Conservation (phyloP, 2,329 filamentous ascomycete genomes). For the Monosporascus sp. region DNA sequence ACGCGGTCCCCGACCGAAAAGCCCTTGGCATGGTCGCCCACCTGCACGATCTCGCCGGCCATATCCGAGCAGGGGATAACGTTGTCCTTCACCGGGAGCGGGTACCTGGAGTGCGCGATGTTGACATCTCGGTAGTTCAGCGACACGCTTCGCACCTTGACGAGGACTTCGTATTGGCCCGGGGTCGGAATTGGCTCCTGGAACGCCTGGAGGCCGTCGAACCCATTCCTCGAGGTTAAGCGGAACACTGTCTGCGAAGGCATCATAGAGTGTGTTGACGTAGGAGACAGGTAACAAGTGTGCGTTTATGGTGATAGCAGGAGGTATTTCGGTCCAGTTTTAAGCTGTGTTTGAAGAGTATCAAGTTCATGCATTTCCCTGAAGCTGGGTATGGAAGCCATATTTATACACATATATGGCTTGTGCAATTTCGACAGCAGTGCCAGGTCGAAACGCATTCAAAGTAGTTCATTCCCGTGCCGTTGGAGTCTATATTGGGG, state of each 20-base stretch:
- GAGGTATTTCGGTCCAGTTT: not conserved
- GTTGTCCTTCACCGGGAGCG: slow-evolving; percentile 25
- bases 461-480: not conserved
- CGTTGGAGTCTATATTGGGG: slow-evolving; percentile 1
- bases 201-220: slow-evolving; percentile 17
- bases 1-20: slow-evolving; percentile 28
- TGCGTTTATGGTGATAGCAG: not conserved
- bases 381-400: not conserved
- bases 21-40: slow-evolving; percentile 15
- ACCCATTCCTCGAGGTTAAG: slow-evolving; percentile 3
- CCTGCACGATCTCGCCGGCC: slow-evolving; percentile 28
- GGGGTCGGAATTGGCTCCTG: slow-evolving; percentile 21
- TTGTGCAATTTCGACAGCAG: not conserved
- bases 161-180: slow-evolving; percentile 22
- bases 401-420: slow-evolving; percentile 1
- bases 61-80: slow-evolving; percentile 32
- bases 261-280: slow-evolving; percentile 1
- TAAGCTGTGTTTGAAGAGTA: not conserved
- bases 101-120: slow-evolving; percentile 25
- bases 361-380: not conserved
- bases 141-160: slow-evolving; percentile 24
- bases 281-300: not conserved
- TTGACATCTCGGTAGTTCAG: slow-evolving; percentile 31
- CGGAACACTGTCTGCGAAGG: slow-evolving; percentile 14
- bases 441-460: not conserved